These are phyloP conservation scores for Nemania sp. DNA, from an alignment of 2,329 filamentous ascomycete genomes.

Conservation along the genomic window DNA sequence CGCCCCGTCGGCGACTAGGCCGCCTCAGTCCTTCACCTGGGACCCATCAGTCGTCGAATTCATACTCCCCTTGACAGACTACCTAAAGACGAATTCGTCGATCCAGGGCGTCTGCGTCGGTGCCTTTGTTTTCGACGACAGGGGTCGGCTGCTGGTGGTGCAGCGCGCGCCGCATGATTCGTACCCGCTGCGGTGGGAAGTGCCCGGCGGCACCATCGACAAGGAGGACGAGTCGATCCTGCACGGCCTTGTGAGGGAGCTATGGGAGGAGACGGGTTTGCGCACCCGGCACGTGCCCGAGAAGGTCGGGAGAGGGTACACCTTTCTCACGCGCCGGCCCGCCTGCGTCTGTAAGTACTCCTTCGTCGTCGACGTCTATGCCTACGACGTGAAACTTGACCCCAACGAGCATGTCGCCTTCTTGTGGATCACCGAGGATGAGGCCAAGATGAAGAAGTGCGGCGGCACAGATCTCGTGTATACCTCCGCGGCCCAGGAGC, in stretches of 20 bases:
- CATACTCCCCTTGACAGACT: slow-evolving; percentile 27
- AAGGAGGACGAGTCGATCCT: slow-evolving; percentile 44
- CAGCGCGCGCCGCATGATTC: slow-evolving; percentile 44
- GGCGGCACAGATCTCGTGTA: slow-evolving; percentile 34
- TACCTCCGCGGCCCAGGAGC: slow-evolving; percentile 32
- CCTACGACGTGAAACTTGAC: slow-evolving; percentile 37
- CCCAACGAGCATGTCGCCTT: slow-evolving; percentile 40
- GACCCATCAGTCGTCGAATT: slow-evolving; percentile 31
- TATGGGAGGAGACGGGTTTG: slow-evolving; percentile 48
- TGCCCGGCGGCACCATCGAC: slow-evolving; percentile 47
- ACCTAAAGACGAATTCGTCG: slow-evolving; percentile 27
- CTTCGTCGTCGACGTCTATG: slow-evolving; percentile 36
- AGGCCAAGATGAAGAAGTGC: slow-evolving; percentile 32
- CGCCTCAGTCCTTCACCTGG: slow-evolving; percentile 30
- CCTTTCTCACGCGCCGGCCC: slow-evolving; percentile 27
- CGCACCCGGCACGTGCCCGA: slow-evolving; percentile 23
- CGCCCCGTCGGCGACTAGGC: too few relatives aligned
- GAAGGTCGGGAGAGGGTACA: slow-evolving; percentile 29
- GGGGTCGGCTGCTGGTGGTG: slow-evolving; percentile 42
- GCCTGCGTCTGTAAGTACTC: slow-evolving; percentile 34
- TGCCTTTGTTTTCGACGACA: slow-evolving; percentile 37
- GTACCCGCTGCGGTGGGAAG: slow-evolving; percentile 46
- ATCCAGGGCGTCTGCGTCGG: slow-evolving; percentile 35
- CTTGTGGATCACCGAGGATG: slow-evolving; percentile 41
- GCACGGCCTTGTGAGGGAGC: slow-evolving; percentile 44